Evolutionary conservation across 2,329 filamentous ascomycete genomes (phyloP).

Genomic region (Cladorrhinum sp.): DNA sequence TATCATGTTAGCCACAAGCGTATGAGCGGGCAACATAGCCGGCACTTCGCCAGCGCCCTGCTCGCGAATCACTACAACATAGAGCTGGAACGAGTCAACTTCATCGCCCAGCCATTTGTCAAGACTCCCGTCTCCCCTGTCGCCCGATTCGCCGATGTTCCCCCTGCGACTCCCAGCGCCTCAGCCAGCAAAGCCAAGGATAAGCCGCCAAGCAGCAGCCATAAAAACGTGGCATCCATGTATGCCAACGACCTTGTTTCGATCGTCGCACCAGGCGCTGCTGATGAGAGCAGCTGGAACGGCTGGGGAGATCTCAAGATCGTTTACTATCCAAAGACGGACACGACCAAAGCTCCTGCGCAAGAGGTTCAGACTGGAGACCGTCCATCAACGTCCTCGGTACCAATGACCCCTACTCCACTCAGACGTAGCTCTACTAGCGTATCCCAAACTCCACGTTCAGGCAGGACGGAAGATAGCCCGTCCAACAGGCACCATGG

Average conservation of each 20-base stretch:
- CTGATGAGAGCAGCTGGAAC: slow-evolving; percentile 56
- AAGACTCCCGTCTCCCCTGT: slow-evolving; percentile 58
- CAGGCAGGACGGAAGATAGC: slow-evolving; percentile 40
- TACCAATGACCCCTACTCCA: slow-evolving; percentile 71
- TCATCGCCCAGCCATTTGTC: slow-evolving; percentile 76
- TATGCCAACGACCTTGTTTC: slow-evolving; percentile 82
- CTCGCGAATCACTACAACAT: slow-evolving; percentile 83
- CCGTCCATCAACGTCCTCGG: slow-evolving; percentile 36
- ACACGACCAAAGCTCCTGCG: slow-evolving; percentile 28
- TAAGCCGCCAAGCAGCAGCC: slow-evolving; percentile 46
- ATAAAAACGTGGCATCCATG: slow-evolving; percentile 54
- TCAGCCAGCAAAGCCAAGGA: slow-evolving; percentile 74
- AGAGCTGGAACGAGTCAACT: slow-evolving; percentile 75
- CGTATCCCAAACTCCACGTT: slow-evolving; percentile 41
- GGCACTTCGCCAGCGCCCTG: slow-evolving; percentile 67
- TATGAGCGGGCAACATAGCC: slow-evolving; percentile 57
- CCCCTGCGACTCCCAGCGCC: slow-evolving; percentile 51
- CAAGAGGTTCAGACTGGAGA: slow-evolving; percentile 20
- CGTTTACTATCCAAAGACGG: slow-evolving; percentile 66
- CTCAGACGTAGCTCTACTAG: slow-evolving; percentile 65
- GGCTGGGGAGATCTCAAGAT: slow-evolving; percentile 80
- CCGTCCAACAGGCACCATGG: slow-evolving; percentile 38
- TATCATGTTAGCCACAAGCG: slow-evolving; percentile 88
- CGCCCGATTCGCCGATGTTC: slow-evolving; percentile 45
- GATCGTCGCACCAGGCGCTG: slow-evolving; percentile 59